Base-by-base conservation (phyloP, 805 yeast genomes). In the Jamesozyma lodderae region DNA sequence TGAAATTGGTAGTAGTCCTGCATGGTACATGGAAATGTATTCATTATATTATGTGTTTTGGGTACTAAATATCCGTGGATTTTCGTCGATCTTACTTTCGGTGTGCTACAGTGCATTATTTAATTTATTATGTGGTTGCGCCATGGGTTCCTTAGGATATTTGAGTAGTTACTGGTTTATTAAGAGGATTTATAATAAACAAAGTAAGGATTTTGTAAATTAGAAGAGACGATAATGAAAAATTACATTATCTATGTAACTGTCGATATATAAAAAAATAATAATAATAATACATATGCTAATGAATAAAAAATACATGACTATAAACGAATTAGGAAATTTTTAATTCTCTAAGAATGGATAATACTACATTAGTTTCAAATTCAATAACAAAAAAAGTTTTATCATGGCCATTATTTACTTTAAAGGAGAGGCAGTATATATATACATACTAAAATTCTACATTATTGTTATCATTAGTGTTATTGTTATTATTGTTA, bases 71-170 rank as follows among this genome's bases (percentile, higher is more conserved):
- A 69, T 83, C 33, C 69, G 74, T 21, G 90, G 81, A 46, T 70
- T 79, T 47, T 77, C 82, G 9, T 77, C 88, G 17, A 64, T 70
- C 2, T 51, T 86, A 43, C 62, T 86, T 38, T 84, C 81, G 55
- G 73, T 86, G 48, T 73, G 79, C 30, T 86, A 86, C 55, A 76
- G 84, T 56, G 68, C 77, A 2, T 68, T 84, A 35, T 72, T 79
- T 35, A 75, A 81, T 49, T 53, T 71, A 4, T 57, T 79, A 24
- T 64, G 82, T 39, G 82, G 88, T 1, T 62, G 81, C 26, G 76
- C 81, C 1, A 77, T 84, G 49, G 95, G 95, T 11, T 70, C 90
- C 1, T 66, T 85, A 21, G 85, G 88, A 3, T 70, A 81, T 33
- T 54, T 79, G 38, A 72, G 87, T 14, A 79, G 87, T 3, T 70